Conservation (phyloP, 2,329 filamentous ascomycete genomes). For the Claviceps quebecensis region DNA sequence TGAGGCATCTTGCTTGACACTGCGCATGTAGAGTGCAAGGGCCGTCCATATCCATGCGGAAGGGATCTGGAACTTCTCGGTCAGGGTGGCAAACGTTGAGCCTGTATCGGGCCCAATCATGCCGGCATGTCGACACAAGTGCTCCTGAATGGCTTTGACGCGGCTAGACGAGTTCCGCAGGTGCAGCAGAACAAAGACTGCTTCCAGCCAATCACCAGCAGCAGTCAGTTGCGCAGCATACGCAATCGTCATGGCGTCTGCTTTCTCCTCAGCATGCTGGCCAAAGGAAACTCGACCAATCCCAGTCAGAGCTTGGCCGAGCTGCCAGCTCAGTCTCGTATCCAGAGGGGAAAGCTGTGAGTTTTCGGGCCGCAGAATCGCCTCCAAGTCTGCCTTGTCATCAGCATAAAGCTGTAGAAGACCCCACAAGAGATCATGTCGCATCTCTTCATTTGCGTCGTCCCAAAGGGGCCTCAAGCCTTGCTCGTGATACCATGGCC, state of each 20-base stretch:
- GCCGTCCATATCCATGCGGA: conserved; percentile 73
- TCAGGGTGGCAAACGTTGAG: conserved; percentile 43
- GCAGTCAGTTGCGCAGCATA: conserved; percentile 52
- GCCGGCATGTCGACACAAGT: conserved; percentile 58
- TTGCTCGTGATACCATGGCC: conserved; percentile 56
- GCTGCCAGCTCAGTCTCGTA: conserved; percentile 69
- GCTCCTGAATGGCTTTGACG: conserved; percentile 53
- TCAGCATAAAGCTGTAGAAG: conserved; percentile 68
- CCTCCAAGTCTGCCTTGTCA: conserved; percentile 44
- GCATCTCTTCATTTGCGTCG: conserved; percentile 39
- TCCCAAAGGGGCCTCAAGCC: conserved; percentile 45
- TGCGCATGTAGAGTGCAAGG: conserved; percentile 69
- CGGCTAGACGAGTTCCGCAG: conserved; percentile 51
- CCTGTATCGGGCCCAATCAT: conserved; percentile 47
- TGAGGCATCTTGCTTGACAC: conserved; percentile 52
- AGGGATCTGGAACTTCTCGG: conserved; percentile 55
- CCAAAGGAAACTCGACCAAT: conserved; percentile 39
- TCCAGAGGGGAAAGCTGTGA: conserved; percentile 63
- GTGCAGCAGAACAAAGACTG: conserved; percentile 65
- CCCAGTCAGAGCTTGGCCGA: conserved; percentile 52
- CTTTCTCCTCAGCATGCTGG: conserved; percentile 40
- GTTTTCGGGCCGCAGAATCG: conserved; percentile 62
- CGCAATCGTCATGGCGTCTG: conserved; percentile 51
- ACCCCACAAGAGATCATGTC: conserved; percentile 76
- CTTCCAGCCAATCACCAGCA: conserved; percentile 52